Evolutionary conservation across 2,329 filamentous ascomycete species (phyloP).

Genomic region (Laburnicola sp.): DNA sequence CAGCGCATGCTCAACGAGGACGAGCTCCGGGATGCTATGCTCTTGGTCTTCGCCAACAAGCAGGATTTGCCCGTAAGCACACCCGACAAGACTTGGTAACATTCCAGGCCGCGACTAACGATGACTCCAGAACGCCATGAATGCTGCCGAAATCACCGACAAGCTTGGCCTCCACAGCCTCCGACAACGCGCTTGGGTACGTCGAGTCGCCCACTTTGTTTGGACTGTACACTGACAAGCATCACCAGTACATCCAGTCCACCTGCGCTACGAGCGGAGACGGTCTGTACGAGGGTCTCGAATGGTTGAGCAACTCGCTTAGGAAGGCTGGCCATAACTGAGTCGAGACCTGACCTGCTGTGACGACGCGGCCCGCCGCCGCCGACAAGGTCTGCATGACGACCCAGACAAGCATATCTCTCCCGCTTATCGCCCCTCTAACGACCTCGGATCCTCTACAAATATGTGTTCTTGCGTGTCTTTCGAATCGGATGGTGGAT

Average conservation of each 20-base stretch:
- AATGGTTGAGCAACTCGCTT: constrained; percentile 59
- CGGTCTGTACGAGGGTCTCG: constrained; percentile 98
- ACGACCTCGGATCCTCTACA: constrained; percentile 25
- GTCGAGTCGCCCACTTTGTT: constrained; percentile 49
- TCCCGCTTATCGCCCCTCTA: constrained; percentile 27
- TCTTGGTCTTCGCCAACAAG: constrained; percentile 98
- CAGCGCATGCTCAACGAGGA: constrained; percentile 97
- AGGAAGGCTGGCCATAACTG: constrained; percentile 58
- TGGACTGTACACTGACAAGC: constrained; percentile 23
- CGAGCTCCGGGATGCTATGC: constrained; percentile 93
- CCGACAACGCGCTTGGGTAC: constrained; percentile 98
- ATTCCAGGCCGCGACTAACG: constrained; percentile 18
- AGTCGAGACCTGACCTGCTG: constrained; percentile 19
- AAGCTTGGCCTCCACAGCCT: constrained; percentile 99
- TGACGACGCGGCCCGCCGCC: constrained; percentile 25
- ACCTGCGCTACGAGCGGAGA: constrained; percentile 99
- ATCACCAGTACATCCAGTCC: constrained; percentile 87
- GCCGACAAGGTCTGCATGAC: constrained; percentile 28
- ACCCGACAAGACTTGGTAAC: constrained; percentile 1
- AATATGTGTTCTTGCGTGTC: constrained; percentile 37
- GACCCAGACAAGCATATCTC: constrained; percentile 17
- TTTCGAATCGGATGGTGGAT: constrained; percentile 44
- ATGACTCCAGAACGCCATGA: constrained; percentile 85
- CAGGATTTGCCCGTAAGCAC: constrained; percentile 84
- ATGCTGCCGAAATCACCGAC: constrained; percentile 99